Conservation (phyloP, 2,329 filamentous ascomycete genomes). For the Hypoxylon sp. region DNA sequence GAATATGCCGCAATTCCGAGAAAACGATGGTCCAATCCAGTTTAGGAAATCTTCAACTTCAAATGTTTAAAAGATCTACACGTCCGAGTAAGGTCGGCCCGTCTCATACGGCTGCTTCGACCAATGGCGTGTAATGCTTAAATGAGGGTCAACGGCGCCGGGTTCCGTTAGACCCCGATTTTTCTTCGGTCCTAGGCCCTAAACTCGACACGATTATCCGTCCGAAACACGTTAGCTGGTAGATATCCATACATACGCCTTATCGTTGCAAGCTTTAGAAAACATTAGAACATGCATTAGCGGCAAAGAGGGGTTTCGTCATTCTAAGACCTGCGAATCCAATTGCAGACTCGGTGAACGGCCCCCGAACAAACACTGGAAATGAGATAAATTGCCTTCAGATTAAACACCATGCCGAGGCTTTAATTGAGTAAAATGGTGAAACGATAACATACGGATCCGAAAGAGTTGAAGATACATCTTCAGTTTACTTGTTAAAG, state of each 20-base stretch:
- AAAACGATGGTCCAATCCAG: neutral
- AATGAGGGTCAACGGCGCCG: slow-evolving; percentile 21
- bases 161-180: slow-evolving; percentile 29
- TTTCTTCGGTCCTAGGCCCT: slow-evolving; percentile 25
- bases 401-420: neutral
- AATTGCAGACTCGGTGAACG: slow-evolving; percentile 9
- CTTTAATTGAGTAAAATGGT: neutral
- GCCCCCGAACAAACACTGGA: neutral
- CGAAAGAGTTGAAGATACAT: no score
- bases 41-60: slow-evolving; percentile 6
- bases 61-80: slow-evolving; percentile 19
- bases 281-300: slow-evolving; percentile 8
- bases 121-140: slow-evolving; percentile 22
- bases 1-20: neutral
- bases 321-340: neutral
- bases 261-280: neutral
- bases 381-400: neutral
- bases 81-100: slow-evolving; percentile 17
- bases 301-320: slow-evolving; percentile 5
- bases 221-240: slow-evolving; percentile 12
- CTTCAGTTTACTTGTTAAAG: no score
- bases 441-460: neutral
- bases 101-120: slow-evolving; percentile 7
- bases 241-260: neutral
- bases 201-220: neutral